Conservation (phyloP, 768 basidiomycete genomes). For the Pleurotus giganteus region DNA sequence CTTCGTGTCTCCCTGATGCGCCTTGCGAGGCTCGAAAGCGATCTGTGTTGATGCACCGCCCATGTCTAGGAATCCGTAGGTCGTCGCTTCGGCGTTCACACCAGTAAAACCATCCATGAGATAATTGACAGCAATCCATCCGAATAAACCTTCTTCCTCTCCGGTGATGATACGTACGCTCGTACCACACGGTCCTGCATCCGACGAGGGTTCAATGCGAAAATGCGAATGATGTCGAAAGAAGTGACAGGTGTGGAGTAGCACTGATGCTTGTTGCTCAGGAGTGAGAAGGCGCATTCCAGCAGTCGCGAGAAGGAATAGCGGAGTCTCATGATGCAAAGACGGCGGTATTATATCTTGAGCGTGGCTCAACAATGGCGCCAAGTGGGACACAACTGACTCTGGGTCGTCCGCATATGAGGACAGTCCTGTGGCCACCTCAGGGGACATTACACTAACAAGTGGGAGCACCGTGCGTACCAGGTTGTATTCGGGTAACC, state of each 20-base stretch:
- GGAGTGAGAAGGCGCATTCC: constrained; percentile 89
- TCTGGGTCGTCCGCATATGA: constrained; percentile 70
- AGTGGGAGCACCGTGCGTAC: constrained; percentile 43
- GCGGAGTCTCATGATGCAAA: constrained; percentile 77
- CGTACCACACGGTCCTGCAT: constrained; percentile 82
- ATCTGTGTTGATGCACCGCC: constrained; percentile 99
- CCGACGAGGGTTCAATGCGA: constrained; percentile 63
- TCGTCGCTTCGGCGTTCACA: constrained; percentile 58
- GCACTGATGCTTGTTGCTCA: constrained; percentile 64
- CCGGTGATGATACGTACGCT: constrained; percentile 94
- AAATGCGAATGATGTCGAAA: constrained; percentile 77
- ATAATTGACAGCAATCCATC: constrained; percentile 99
- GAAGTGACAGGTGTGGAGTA: constrained; percentile 77
- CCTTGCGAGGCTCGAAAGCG: constrained; percentile 86
- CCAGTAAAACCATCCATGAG: constrained; percentile 92
- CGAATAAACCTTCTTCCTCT: constrained; percentile 97
- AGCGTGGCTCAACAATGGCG: constrained; percentile 83
- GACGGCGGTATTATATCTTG: constrained; percentile 82
- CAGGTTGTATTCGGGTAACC: constrained; percentile 92
- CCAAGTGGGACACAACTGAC: constrained; percentile 71
- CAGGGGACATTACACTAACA: constrained; percentile 1
- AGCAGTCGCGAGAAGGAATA: constrained; percentile 94
- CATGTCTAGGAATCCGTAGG: constrained; percentile 99
- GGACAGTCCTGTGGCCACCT: constrained; percentile 68
- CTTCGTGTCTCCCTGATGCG: constrained; percentile 50